Conservation (phyloP, 192 early-diverging fungal species). For the Coemansia sp. region DNA sequence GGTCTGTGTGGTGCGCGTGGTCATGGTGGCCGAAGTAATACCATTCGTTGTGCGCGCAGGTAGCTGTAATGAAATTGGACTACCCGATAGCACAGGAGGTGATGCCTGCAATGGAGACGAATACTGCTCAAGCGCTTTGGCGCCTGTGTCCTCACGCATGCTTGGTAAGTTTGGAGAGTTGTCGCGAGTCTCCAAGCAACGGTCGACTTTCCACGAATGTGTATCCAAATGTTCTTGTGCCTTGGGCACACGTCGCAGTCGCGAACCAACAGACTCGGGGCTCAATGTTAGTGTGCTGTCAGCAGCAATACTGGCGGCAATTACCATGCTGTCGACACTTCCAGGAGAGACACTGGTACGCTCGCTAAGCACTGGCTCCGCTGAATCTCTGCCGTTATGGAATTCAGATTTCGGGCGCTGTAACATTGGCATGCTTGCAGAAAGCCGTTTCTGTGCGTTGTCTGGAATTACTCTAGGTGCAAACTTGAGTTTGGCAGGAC, state of each 20-base stretch:
- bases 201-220: neutral
- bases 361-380: constrained; percentile 31
- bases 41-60: neutral
- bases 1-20: constrained; percentile 9
- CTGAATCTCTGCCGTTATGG: neutral
- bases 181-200: neutral
- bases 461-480: neutral
- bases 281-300: constrained; percentile 40
- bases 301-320: constrained; percentile 37
- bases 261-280: constrained; percentile 43
- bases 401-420: neutral
- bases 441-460: constrained; percentile 12
- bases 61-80: constrained; percentile 26
- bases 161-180: neutral
- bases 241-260: constrained; percentile 44
- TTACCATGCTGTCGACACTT: constrained; percentile 39
- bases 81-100: constrained; percentile 19
- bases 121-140: neutral
- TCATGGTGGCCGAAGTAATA: neutral
- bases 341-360: constrained; percentile 34
- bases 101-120: constrained; percentile 7
- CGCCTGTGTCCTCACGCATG: neutral
- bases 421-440: constrained; percentile 40
- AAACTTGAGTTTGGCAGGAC: neutral
- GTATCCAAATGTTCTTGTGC: constrained; percentile 24